Evolutionary conservation across 345 rosid species (phyloP), one percentile per base, ranked within the genome.

Genomic region (Punica granatum): DNA sequence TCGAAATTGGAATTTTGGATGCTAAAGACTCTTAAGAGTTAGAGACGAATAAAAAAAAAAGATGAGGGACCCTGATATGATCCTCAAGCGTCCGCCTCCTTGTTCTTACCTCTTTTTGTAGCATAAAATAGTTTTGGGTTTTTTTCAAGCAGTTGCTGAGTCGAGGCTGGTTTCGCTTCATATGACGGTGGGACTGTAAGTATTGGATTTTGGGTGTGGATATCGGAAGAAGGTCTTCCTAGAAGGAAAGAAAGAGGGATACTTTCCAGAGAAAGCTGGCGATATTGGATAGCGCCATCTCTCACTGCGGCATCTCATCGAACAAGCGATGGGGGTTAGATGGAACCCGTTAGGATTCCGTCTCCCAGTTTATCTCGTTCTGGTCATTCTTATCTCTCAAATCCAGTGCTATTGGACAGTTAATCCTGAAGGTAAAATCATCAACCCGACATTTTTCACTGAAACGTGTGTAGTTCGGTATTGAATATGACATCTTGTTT

Each of bases 251-350:
- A 61, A 14, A 51, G 60, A 66, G 43, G 60, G 16, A 21, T 4
- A 23, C 12, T 63, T 36, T 63, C 49, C 32, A 30, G 67, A 74
- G 70, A 82, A 84, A 75, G 77, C 91, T 85, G 95, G 97, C 91
- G 85, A 79, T 83, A 80, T 80, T 78, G 75, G 69, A 75, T 73
- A 76, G 84, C 28, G 44, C 42, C 87, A 78, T 70, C 80, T 80
- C 65, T 72, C 87, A 59, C 76, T 75, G 67, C 79, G 67, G 76
- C 69, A 21, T 72, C 72, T 75, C 75, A 80, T 74, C 63, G 66
- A 61, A 69, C 76, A 72, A 80, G 81, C 82, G 69, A 88, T 90
- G 98, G 88, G 85, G 77, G 85, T 72, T 78, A 81, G 87, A 86
- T 85, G 97, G 96, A 85, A 79, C 72, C 83, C 85, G 31, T 68